Conservation (phyloP, 306 rosid genomes). For the Alnus glutinosa region DNA sequence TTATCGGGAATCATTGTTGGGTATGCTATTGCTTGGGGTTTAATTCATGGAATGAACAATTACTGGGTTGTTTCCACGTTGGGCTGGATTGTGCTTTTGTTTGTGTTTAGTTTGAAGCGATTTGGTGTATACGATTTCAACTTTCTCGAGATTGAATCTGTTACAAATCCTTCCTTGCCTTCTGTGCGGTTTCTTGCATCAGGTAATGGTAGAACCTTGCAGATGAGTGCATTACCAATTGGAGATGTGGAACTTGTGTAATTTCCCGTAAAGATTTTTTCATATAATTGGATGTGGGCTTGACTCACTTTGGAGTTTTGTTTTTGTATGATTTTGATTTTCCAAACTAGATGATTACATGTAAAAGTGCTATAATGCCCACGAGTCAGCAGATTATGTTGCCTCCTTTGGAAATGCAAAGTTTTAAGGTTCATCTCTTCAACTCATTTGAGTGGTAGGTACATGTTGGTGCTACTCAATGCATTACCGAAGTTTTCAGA, state of each 20-base stretch:
- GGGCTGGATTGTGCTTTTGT: conserved; percentile 76
- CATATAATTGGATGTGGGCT: conserved; percentile 33
- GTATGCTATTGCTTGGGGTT: conserved; percentile 95
- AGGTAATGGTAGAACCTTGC: conserved; percentile 78
- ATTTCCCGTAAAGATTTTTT: conserved; percentile 27
- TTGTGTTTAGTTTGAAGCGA: conserved; percentile 73
- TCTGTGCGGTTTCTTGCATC: conserved; percentile 73
- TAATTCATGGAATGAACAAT: conserved; percentile 89
- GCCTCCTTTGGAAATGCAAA: conserved; percentile 22
- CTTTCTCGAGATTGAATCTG: conserved; percentile 91
- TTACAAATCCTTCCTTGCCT: conserved; percentile 77
- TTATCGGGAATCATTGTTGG: conserved; percentile 91
- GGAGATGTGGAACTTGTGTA: conserved; percentile 72
- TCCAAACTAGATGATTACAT: conserved; percentile 17
- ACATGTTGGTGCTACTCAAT: background rate
- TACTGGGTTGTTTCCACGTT: conserved; percentile 82
- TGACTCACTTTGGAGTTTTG: conserved; percentile 28
- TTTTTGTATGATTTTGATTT: conserved; percentile 36
- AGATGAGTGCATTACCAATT: conserved; percentile 71
- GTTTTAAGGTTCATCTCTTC: conserved; percentile 20
- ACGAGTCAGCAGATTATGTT: background rate
- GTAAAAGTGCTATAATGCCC: conserved; percentile 15
- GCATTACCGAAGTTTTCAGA: background rate
- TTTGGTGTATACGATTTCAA: conserved; percentile 63
- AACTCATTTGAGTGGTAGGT: conserved; percentile 13